phyloP scores from a whole-genome alignment of 1,139 yeast species.

The Nematodospora anomalae region DNA sequence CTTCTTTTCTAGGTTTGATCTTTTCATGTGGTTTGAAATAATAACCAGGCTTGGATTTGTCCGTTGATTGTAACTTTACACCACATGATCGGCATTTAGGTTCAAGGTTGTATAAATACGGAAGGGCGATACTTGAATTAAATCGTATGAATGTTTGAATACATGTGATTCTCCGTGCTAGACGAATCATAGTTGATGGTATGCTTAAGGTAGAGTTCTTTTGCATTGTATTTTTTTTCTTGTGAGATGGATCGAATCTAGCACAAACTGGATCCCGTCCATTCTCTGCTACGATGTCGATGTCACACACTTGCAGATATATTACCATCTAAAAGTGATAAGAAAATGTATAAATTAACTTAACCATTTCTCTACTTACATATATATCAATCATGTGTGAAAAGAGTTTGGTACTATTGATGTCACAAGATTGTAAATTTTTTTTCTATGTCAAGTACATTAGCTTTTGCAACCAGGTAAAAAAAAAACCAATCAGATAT shows the following conservation, averaged over 20 bases:
- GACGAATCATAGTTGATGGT: background rate
- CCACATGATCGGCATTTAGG: slow-evolving; percentile 51
- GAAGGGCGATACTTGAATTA: slow-evolving; percentile 11
- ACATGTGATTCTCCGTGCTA: background rate
- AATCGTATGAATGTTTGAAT: slow-evolving; percentile 3
- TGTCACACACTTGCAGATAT: too few relatives aligned
- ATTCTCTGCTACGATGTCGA: too few relatives aligned
- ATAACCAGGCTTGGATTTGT: slow-evolving; percentile 41
- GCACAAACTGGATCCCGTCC: too few relatives aligned
- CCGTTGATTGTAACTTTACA: slow-evolving; percentile 43
- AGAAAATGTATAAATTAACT: too few relatives aligned
- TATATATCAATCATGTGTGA: too few relatives aligned
- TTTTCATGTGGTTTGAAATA: slow-evolving; percentile 20
- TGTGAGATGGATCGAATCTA: background rate
- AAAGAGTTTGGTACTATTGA: too few relatives aligned
- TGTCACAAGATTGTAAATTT: too few relatives aligned
- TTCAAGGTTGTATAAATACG: slow-evolving; percentile 15
- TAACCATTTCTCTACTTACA: too few relatives aligned
- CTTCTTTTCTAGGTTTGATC: slow-evolving; percentile 8
- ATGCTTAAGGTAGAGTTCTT: slow-evolving; percentile 1
- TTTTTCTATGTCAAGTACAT: too few relatives aligned
- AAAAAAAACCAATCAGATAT: too few relatives aligned
- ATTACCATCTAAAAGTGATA: too few relatives aligned
- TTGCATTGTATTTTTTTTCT: background rate
- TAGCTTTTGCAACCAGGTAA: too few relatives aligned